Conservation (phyloP, 345 rosid genomes). For the Trapa bicornis region DNA sequence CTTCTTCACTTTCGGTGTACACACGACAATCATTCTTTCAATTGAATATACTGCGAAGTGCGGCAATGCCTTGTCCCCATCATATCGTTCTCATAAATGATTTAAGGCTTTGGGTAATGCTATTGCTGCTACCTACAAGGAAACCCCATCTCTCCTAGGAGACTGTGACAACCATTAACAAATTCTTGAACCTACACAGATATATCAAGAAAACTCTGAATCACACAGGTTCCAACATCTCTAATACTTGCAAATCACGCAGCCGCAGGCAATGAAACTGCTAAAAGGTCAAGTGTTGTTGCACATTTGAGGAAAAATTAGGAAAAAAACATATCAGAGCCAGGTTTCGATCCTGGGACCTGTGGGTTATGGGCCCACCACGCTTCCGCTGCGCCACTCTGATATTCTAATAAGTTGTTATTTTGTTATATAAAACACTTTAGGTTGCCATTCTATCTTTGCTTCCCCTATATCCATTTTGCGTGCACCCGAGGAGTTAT, state of each 20-base stretch:
- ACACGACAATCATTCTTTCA: too few relatives aligned
- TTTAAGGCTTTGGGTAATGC: constrained; percentile 38
- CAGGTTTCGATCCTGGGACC: constrained; percentile 78
- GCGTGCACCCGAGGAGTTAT: too few relatives aligned
- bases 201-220: not conserved
- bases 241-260: not conserved
- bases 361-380: constrained; percentile 85
- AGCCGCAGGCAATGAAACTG: too few relatives aligned
- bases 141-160: constrained; percentile 76
- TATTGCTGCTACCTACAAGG: constrained; percentile 27
- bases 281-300: too few relatives aligned
- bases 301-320: too few relatives aligned
- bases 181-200: constrained; percentile 53
- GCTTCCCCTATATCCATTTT: too few relatives aligned
- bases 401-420: constrained; percentile 11
- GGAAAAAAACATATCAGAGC: constrained; percentile 23
- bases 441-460: too few relatives aligned
- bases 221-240: not conserved
- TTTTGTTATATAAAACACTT: too few relatives aligned
- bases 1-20: too few relatives aligned
- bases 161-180: constrained; percentile 33
- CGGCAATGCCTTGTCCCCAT: constrained; percentile 53
- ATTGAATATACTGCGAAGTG: constrained; percentile 26
- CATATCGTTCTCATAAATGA: constrained; percentile 58
- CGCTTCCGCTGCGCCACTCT: constrained; percentile 90